A percentile compares a stretch with the other conserved stretches of the same genome.
Evolutionary conservation across 331 rosid genomes (phyloP).

Genomic region (Prunus yedoensis): DNA sequence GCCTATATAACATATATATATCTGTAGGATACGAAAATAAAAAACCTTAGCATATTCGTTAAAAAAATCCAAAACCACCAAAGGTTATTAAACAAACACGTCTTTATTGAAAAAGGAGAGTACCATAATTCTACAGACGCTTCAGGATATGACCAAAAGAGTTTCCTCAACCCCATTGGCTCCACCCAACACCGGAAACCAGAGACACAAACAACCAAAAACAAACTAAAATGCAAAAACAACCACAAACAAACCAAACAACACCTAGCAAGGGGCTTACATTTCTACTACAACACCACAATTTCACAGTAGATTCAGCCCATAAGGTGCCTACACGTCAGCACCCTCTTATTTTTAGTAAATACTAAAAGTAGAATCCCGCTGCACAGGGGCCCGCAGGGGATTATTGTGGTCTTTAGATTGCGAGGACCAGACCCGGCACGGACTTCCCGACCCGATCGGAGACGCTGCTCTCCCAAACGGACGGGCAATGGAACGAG

Average conservation of each 20-base stretch:
- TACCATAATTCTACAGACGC: constrained; percentile 22
- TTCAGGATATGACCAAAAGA: constrained; percentile 29
- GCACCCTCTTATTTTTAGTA: constrained; percentile 17
- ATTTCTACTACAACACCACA: constrained; percentile 10
- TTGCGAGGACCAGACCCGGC: constrained; percentile 89
- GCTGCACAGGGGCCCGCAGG: constrained; percentile 28
- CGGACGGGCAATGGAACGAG: constrained; percentile 50
- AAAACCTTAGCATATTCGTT: neutral
- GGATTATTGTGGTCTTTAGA: constrained; percentile 25
- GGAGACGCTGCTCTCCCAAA: constrained; percentile 90
- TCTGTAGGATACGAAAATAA: too few relatives aligned
- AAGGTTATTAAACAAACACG: constrained; percentile 14
- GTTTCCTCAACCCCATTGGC: constrained; percentile 34
- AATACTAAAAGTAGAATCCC: neutral
- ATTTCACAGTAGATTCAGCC: neutral
- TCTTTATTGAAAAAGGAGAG: constrained; percentile 27
- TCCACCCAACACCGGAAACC: constrained; percentile 30
- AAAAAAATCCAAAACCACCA: neutral
- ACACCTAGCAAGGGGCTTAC: constrained; percentile 27
- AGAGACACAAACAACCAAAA: neutral
- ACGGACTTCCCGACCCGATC: constrained; percentile 67
- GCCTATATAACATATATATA: too few relatives aligned
- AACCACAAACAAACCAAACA: neutral
- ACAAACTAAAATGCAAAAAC: neutral
- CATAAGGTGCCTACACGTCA: constrained; percentile 30